Evolutionary conservation across 2,329 filamentous ascomycete species (phyloP), one percentile per base, ranked within the genome.

Genomic region (Aspergillus pseudoglaucus): DNA sequence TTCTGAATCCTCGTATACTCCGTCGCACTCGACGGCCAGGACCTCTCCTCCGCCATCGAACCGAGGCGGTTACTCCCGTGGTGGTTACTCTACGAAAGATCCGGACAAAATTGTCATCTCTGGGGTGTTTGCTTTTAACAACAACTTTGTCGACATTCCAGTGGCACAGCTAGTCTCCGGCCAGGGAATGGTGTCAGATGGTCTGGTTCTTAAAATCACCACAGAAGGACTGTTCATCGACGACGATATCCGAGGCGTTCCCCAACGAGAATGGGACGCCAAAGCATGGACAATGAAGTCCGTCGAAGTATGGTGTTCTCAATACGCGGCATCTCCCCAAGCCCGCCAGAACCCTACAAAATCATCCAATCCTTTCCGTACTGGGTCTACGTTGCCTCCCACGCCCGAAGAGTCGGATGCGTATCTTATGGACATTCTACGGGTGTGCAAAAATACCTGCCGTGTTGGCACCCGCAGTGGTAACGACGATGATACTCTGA

Each of bases 221-320:
- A 95, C 89, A 1, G 91, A 95, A 67, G 93, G 93, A 15, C 78
- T 97, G 46, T 97, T 97, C 71, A 93, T 98, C 63, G 93, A 98
- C 66, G 93, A 98, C 67, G 93, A 97, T 66, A 81, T 96, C 45
- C 84, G 90, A 40, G 83, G 84, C 52, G 88, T 96, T 14, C 84
- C 88, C n/a, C 90, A 97, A 70, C 83, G 93, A 50, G 93, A 98
- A 72, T 98, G 93, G 93, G 93, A 98, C 67, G 83, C 97, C 63
- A 97, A 97, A 70, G 90, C 91, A 22, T 97, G 93, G 93, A 95
- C 90, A 39, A 80, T 98, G 71, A 96, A 95, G 72, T 75, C 86
- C 55, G 83, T 94, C 68, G 93, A 97, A 79, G 84, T 93, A 75
- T 88, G 85, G 82, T 90, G 85, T 62, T 77, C 80, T 61, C 80